A percentile compares a stretch with the other conserved stretches of the same genome.
Evolutionary conservation across 202 grass and related monocot species (phyloP).

Genomic region (Saccharum hybrid): DNA sequence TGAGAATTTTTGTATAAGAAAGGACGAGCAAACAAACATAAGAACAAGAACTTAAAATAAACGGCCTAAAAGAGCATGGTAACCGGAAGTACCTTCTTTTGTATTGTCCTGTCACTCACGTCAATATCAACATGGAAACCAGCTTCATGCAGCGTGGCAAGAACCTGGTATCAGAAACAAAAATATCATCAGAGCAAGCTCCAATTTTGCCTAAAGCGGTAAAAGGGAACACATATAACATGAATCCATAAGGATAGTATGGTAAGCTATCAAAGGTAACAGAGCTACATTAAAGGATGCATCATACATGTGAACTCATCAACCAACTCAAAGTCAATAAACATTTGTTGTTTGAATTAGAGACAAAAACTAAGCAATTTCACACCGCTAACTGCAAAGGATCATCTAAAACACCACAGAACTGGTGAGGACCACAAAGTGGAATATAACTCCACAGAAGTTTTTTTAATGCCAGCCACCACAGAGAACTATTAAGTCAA

Average conservation of each 20-base stretch:
- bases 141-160: constrained; percentile 65
- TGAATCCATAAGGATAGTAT: not conserved
- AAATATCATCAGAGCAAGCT: constrained; percentile 3
- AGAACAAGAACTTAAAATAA: not conserved
- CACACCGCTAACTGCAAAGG: not conserved
- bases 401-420: not conserved
- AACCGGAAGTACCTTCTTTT: constrained; percentile 79
- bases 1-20: not conserved
- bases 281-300: not conserved
- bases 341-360: constrained; percentile 17
- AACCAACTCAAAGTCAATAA: constrained; percentile 24
- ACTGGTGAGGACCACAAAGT: not conserved
- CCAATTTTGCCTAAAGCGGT: not conserved
- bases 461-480: not conserved
- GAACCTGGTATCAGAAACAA: constrained; percentile 59
- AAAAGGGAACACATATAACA: not conserved
- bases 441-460: not conserved
- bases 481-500: constrained; percentile 20
- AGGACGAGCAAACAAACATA: not conserved
- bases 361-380: constrained; percentile 3
- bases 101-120: constrained; percentile 84
- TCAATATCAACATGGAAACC: constrained; percentile 87
- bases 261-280: not conserved
- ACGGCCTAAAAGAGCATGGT: not conserved
- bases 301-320: constrained; percentile 1